A percentile compares a stretch with the other conserved stretches of the same genome.
Conservation (phyloP, 1,139 yeast genomes). For the Tardiomyces depauwii region DNA sequence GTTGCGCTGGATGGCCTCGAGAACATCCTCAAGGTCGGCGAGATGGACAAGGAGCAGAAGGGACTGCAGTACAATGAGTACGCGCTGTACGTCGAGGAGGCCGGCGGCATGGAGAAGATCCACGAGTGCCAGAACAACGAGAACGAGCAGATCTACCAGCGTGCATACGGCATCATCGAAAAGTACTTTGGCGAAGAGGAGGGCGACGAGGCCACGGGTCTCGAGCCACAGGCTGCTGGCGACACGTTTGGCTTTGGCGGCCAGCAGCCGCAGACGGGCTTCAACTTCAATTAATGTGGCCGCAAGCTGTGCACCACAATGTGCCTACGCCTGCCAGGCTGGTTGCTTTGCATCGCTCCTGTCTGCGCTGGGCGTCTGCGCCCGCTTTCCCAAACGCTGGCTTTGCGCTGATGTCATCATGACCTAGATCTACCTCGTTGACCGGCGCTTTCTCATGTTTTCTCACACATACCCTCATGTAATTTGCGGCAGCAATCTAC, state of each 20-base stretch:
- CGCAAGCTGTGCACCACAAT: no score
- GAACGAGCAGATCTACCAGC: slow-evolving; percentile 84
- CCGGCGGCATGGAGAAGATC: slow-evolving; percentile 97
- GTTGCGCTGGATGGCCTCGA: slow-evolving; percentile 93
- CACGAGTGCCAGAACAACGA: slow-evolving; percentile 86
- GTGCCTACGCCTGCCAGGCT: no score
- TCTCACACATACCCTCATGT: no score
- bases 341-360: no score
- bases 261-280: slow-evolving; percentile 4
- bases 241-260: slow-evolving; percentile 79
- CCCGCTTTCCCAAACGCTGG: no score
- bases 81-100: slow-evolving; percentile 89
- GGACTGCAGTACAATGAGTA: slow-evolving; percentile 66
- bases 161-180: slow-evolving; percentile 83
- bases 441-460: no score
- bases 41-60: slow-evolving; percentile 72
- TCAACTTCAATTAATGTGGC: neutral
- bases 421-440: no score
- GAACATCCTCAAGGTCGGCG: slow-evolving; percentile 90
- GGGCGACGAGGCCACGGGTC: slow-evolving; percentile 57
- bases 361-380: no score
- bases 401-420: no score
- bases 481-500: no score
- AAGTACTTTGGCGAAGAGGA: slow-evolving; percentile 84
- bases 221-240: slow-evolving; percentile 70